These are phyloP conservation scores for Cladobotryum mycophilum DNA, from an alignment of 2,329 filamentous ascomycete species.

Conservation along the genomic window DNA sequence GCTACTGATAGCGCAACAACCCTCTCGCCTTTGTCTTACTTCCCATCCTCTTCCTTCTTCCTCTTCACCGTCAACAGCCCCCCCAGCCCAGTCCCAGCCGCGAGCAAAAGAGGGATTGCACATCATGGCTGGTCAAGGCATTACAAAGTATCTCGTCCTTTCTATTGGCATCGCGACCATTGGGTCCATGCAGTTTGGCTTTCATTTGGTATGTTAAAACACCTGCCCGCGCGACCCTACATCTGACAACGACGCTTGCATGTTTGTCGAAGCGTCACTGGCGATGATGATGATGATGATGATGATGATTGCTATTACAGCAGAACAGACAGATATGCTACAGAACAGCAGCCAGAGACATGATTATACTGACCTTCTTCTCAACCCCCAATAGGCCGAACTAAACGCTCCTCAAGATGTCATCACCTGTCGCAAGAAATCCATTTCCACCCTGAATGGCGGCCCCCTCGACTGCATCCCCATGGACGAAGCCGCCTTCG, in stretches of 20 bases:
- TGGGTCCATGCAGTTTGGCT: slow-evolving; percentile 90
- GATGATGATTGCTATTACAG: no score
- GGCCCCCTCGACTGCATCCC: slow-evolving; percentile 72
- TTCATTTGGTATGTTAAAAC: slow-evolving; percentile 63
- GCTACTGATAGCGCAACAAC: not conserved
- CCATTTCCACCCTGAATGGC: slow-evolving; percentile 28
- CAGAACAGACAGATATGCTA: no score
- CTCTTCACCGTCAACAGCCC: not conserved
- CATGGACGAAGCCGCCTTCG: slow-evolving; percentile 78
- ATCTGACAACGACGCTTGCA: no score
- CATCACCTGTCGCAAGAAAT: slow-evolving; percentile 70
- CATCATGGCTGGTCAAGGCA: slow-evolving; percentile 26
- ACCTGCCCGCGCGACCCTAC: not conserved
- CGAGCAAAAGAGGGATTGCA: not conserved
- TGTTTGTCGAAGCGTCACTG: no score
- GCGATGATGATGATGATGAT: no score
- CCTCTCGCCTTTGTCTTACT: not conserved
- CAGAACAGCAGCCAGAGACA: no score
- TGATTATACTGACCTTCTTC: not conserved
- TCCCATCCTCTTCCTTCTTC: not conserved
- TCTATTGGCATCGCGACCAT: slow-evolving; percentile 71
- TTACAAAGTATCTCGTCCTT: slow-evolving; percentile 70
- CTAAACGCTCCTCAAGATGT: slow-evolving; percentile 93
- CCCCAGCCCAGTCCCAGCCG: no score
- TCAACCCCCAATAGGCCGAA: slow-evolving; percentile 54